phyloP scores from a whole-genome alignment of 2,329 filamentous ascomycete species.

The Colletotrichum salicis region DNA sequence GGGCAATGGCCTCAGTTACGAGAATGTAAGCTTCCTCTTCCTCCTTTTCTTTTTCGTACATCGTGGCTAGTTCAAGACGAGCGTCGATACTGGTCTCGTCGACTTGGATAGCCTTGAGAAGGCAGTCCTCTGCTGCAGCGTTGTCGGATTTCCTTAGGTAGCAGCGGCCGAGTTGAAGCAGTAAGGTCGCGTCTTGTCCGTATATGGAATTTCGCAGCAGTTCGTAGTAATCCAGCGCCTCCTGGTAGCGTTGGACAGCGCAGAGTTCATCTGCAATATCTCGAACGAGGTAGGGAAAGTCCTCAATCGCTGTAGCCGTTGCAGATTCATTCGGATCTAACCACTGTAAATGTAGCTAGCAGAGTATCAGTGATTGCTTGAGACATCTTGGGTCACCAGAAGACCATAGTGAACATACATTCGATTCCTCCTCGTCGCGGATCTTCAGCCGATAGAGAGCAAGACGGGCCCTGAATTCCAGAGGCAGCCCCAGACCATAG shows the following conservation, averaged over 20 bases:
- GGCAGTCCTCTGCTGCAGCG: conserved; percentile 79
- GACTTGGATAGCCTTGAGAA: conserved; percentile 77
- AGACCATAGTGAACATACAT: conserved; percentile 62
- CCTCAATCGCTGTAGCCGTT: conserved; percentile 41
- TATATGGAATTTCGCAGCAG: conserved; percentile 61
- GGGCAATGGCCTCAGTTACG: conserved; percentile 77
- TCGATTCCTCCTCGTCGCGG: conserved; percentile 76
- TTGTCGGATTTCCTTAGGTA: conserved; percentile 72
- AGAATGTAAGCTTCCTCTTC: conserved; percentile 81
- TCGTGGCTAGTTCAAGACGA: conserved; percentile 80
- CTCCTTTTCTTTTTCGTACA: conserved; percentile 81
- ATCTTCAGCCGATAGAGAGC: conserved; percentile 84
- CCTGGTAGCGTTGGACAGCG: conserved; percentile 45
- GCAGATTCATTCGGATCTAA: conserved; percentile 64
- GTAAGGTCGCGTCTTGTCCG: conserved; percentile 61
- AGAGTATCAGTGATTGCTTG: conserved; percentile 15
- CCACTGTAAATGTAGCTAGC: conserved; percentile 74
- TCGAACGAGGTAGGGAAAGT: conserved; percentile 83
- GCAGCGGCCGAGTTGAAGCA: conserved; percentile 72
- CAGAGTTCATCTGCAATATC: conserved; percentile 67
- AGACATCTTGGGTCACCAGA: conserved; percentile 11
- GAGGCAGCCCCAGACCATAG: conserved; percentile 80
- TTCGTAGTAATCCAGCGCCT: conserved; percentile 67
- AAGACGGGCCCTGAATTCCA: conserved; percentile 86
- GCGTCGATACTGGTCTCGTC: conserved; percentile 80